phyloP scores from a whole-genome alignment of 352 stramenopile genomes.

The Detonula confervacea region DNA sequence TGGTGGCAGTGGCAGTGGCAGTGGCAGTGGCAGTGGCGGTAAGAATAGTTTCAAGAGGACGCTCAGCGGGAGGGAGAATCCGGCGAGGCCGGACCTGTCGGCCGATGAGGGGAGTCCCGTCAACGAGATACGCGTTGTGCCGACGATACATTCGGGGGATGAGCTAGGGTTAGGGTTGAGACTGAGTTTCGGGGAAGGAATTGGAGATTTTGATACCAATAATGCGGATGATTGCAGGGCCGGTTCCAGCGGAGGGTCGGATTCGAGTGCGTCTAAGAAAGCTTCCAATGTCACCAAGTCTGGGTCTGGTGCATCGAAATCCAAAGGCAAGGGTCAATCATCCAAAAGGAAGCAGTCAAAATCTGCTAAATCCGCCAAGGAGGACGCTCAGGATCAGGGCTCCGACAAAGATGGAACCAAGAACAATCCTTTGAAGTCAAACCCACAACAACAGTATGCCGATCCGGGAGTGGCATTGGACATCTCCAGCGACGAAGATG shows the following conservation, averaged over 20 bases:
- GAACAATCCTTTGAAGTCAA: background rate
- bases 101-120: conserved; percentile 19
- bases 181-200: background rate
- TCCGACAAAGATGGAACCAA: background rate
- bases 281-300: too few species aligned
- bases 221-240: background rate
- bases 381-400: too few species aligned
- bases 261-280: background rate
- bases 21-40: background rate
- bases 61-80: conserved; percentile 46
- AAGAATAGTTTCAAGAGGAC: background rate
- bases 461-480: conserved; percentile 26
- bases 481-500: conserved; percentile 38
- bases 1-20: too few species aligned
- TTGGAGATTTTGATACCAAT: background rate
- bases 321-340: too few species aligned
- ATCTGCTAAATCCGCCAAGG: too few species aligned
- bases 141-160: too few species aligned
- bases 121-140: background rate
- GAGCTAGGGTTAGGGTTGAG: too few species aligned
- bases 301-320: too few species aligned
- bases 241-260: background rate
- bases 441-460: conserved; percentile 14
- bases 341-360: background rate
- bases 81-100: conserved; percentile 17